These are phyloP conservation scores for Claviceps fusiformis DNA, from an alignment of 2,329 filamentous ascomycete species.

Conservation along the genomic window DNA sequence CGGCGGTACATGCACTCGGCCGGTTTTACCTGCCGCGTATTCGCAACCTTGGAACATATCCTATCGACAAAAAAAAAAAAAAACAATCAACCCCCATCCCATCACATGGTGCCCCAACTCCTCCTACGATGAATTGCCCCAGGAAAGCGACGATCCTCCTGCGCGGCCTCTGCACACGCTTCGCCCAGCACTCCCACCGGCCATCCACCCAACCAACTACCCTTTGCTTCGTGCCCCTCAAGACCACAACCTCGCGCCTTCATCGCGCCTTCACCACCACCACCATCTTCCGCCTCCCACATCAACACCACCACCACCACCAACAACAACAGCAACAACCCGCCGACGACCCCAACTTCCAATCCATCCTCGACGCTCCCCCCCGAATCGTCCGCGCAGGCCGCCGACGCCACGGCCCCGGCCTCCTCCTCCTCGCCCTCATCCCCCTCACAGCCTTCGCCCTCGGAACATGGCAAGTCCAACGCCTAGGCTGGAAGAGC, in stretches of 20 bases:
- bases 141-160: slow-evolving; percentile 1
- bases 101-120: background rate
- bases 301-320: slow-evolving; percentile 3
- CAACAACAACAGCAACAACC: slow-evolving; percentile 27
- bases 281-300: background rate
- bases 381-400: slow-evolving; percentile 65
- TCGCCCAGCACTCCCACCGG: background rate
- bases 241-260: background rate
- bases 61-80: no score
- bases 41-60: no score
- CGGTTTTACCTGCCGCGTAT: no score
- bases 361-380: slow-evolving; percentile 77
- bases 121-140: background rate
- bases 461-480: slow-evolving; percentile 90
- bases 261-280: background rate
- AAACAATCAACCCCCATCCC: background rate
- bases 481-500: slow-evolving; percentile 87
- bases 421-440: slow-evolving; percentile 67
- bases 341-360: slow-evolving; percentile 66
- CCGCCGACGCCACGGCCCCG: slow-evolving; percentile 57
- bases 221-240: background rate
- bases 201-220: background rate
- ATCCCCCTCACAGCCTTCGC: slow-evolving; percentile 86
- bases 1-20: no score
- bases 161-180: slow-evolving; percentile 12